Percentiles rank a stretch among this genome's conserved stretches.
Conservation (phyloP, 441 rosid genomes). For the Melastoma candidum region DNA sequence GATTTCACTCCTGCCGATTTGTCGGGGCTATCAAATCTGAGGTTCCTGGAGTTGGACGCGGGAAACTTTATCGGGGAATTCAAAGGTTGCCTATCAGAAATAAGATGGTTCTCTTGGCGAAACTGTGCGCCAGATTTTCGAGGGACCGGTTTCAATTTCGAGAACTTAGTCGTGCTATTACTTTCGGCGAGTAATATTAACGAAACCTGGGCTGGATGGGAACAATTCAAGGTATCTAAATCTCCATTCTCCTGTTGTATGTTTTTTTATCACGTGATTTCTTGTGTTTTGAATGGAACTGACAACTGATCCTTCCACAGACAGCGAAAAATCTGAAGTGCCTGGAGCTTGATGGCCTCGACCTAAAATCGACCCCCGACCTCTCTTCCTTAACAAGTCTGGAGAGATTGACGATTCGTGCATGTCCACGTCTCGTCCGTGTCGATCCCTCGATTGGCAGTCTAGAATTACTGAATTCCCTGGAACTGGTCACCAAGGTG, state of each 20-base stretch:
- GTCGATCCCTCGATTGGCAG: background rate
- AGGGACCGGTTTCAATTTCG: background rate
- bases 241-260: background rate
- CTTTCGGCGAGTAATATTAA: background rate
- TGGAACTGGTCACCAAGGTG: background rate
- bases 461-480: background rate
- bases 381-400: background rate
- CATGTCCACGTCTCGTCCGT: background rate
- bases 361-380: background rate
- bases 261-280: too few relatives aligned
- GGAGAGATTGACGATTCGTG: background rate
- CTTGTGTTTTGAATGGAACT: too few relatives aligned
- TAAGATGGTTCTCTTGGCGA: constrained; percentile 5
- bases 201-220: constrained; percentile 1
- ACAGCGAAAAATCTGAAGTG: too few relatives aligned
- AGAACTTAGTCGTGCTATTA: constrained; percentile 4
- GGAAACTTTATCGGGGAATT: background rate
- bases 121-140: background rate
- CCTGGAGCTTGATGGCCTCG: too few relatives aligned
- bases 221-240: constrained; percentile 2
- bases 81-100: background rate
- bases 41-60: background rate
- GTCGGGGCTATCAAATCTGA: background rate
- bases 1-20: background rate
- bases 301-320: too few relatives aligned